A percentile compares a stretch with the other conserved stretches of the same genome.
These are phyloP conservation scores for Solanum hybrid DNA, from an alignment of 305 asterid species.

Conservation along the genomic window DNA sequence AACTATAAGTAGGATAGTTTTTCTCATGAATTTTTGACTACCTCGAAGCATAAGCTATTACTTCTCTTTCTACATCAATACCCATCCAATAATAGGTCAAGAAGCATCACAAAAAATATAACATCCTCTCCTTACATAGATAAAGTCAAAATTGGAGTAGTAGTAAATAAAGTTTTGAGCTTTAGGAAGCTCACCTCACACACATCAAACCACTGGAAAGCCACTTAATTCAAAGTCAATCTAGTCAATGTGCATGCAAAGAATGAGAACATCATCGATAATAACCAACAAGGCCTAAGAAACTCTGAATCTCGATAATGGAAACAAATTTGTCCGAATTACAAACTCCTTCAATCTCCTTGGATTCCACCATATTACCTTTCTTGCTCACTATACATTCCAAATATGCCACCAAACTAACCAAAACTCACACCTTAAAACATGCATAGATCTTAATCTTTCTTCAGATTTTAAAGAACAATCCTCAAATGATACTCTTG, in stretches of 20 bases:
- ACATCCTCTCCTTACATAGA: background rate
- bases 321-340: background rate
- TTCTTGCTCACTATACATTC: background rate
- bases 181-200: background rate
- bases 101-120: background rate
- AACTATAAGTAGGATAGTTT: background rate
- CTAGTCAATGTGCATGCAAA: background rate
- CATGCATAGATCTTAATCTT: background rate
- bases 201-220: background rate
- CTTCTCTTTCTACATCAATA: background rate
- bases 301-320: background rate
- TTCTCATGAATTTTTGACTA: background rate
- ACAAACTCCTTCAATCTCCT: background rate
- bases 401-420: background rate
- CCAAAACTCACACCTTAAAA: background rate
- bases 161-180: background rate
- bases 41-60: background rate
- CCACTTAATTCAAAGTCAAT: background rate
- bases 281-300: too few species aligned
- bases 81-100: background rate
- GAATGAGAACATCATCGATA: background rate
- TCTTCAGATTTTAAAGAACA: too few species aligned
- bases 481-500: background rate
- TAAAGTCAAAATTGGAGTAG: background rate
- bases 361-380: background rate